Base-by-base conservation (phyloP, 2,329 filamentous ascomycete genomes). In the Trichoderma brevicompactum region DNA sequence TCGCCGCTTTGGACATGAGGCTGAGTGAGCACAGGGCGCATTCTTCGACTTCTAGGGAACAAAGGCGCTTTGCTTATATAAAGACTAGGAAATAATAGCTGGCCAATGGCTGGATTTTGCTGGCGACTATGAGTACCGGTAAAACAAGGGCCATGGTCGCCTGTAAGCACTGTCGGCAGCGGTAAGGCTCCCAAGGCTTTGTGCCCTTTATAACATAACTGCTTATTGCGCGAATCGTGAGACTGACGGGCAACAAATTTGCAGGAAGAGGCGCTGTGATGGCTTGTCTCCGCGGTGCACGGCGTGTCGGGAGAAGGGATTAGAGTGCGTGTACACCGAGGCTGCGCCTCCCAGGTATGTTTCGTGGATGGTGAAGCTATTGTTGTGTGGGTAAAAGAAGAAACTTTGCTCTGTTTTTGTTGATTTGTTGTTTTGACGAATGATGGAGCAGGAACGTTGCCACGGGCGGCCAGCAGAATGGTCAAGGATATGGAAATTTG, bases 141-240 rank as follows among this genome's bases (percentile, higher is more conserved):
- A 38, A 36, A 46, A 17, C 19, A 28, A 60, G 56, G 40, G 53
- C 34, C 28, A 60, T 59, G 54, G 41, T 65, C 7, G 64, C 64
- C 17, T 65, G 64, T 48, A 61, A 43, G 7, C 34, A 61, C 50
- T 65, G 64, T 55, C 64, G 64, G 12, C 64, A 65, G 32, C 64
- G 64, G 64, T 65, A 55, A n/a, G 59, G 10, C 9, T 38, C 19
- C 36, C 36, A 38, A 38, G 46, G 46, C 46, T 28, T 28, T 2
- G 23, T n/a, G n/a, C n/a, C 23, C 23, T 28, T 28, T 28, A 28
- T 5, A 28, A 28, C 23, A 28, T 5, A 28, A 28, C 23, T 28
- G 23, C 2, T 28, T 5, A 28, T 5, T 5, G 5, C 5, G 23
- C 5, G 23, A 28, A 28, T 28, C 23, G 23, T 28, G 23, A 38